Evolutionary conservation across 2,329 filamentous ascomycete genomes (phyloP), one percentile per base, ranked within the genome.

Genomic region (Sphaerulina vaccinii): DNA sequence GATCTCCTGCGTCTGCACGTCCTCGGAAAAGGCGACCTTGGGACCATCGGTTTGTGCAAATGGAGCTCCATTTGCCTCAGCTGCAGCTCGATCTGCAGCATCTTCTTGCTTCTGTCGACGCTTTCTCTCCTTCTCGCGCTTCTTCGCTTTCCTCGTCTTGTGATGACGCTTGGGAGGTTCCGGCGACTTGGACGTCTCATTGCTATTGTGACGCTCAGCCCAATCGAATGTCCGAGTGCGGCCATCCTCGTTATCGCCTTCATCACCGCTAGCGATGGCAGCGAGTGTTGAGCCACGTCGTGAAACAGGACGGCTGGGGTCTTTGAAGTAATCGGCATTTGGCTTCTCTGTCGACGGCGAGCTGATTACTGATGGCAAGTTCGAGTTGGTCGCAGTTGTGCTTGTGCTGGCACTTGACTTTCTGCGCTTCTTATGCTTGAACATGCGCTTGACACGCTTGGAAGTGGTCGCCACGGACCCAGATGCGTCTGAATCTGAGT

Each of bases 341-440:
- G 67, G 61, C 58, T 74, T 68, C 10, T 56, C 55, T 18, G 69
- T 61, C 29, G 73, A 75, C 8, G 75, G 73, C 15, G 76, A 76
- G 51, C 72, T 73, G 44, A 73, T 59, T 10, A 69, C 68, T 4
- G 77, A 77, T 3, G 71, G 70, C 3, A 70, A 63, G 8, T 53
- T 56, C 15, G 59, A 63, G 2, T 73, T 75, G 13, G 68, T 69
- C 2, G 78, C 82, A 11, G 88, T 86, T 54, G 81, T 81, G 19
- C 85, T 90, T 24, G 79, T 76, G 60, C 86, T 92, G 27, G 80
- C 76, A 60, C 86, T 92, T 0, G 87, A 91, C 76, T 92, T 95
- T 70, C 88, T 84, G 58, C 82, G 84, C 63, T 82, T 82, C 47
- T 85, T 79, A 40, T 80, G 77, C 53, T 84, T 85, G 62, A 95